Evolutionary conservation across 352 stramenopile species (phyloP).

Genomic region (Globisporangium ultimum): DNA sequence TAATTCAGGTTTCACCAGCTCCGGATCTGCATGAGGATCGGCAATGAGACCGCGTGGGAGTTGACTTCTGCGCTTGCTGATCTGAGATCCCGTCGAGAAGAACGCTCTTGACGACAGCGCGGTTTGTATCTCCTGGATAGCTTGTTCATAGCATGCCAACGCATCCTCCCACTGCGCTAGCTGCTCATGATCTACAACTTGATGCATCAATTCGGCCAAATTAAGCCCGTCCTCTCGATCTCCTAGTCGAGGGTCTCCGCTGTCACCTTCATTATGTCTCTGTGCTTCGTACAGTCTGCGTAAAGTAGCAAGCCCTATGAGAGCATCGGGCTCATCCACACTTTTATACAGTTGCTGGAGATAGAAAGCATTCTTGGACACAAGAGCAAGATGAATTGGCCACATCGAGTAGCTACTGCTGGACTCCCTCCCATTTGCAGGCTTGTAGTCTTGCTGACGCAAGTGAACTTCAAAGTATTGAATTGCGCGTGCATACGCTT

Average conservation of each 20-base stretch:
- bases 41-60: slow-evolving; percentile 16
- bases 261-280: slow-evolving; percentile 24
- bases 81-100: slow-evolving; percentile 6
- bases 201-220: slow-evolving; percentile 62
- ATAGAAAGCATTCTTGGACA: slow-evolving; percentile 64
- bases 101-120: slow-evolving; percentile 32
- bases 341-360: slow-evolving; percentile 77
- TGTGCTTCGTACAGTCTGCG: slow-evolving; percentile 48
- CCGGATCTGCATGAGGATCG: slow-evolving; percentile 40
- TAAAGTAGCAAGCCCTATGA: slow-evolving; percentile 57
- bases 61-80: slow-evolving; percentile 8
- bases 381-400: slow-evolving; percentile 40
- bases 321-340: slow-evolving; percentile 65
- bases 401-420: slow-evolving; percentile 12
- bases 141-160: slow-evolving; percentile 74
- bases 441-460: slow-evolving; percentile 40
- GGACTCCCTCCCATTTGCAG: slow-evolving; percentile 1
- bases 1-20: slow-evolving; percentile 61
- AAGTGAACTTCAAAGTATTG: slow-evolving; percentile 77
- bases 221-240: slow-evolving; percentile 38
- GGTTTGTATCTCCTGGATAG: slow-evolving; percentile 66
- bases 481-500: slow-evolving; percentile 65
- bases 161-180: slow-evolving; percentile 75
- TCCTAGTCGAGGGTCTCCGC: slow-evolving; percentile 15
- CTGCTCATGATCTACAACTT: slow-evolving; percentile 70